phyloP scores from a whole-genome alignment of 2,329 filamentous ascomycete genomes.

The Drechslerella coelobrocha region DNA sequence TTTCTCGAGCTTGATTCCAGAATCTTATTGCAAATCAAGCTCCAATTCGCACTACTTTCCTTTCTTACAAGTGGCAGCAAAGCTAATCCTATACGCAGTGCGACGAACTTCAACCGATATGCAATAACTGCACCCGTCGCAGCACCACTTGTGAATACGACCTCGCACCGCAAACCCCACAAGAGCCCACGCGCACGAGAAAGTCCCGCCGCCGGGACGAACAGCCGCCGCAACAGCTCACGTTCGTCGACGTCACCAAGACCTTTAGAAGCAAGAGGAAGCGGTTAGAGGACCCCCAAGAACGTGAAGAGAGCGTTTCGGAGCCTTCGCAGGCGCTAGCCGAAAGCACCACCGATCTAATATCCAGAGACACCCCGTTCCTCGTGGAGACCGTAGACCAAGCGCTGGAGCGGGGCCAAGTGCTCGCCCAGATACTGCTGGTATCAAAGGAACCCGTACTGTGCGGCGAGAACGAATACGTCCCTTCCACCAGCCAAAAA shows the following conservation, averaged over 20 bases:
- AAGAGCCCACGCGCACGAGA: background rate
- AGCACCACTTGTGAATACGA: conserved; percentile 22
- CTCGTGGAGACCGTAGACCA: conserved; percentile 13
- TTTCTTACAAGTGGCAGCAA: background rate
- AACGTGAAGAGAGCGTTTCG: background rate
- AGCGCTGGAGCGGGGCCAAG: conserved; percentile 18
- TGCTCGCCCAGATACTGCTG: conserved; percentile 22
- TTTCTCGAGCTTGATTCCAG: background rate
- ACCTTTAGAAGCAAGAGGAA: conserved; percentile 15
- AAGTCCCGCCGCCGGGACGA: conserved; percentile 27
- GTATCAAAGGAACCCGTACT: conserved; percentile 19
- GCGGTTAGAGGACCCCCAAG: background rate
- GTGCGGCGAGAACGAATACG: conserved; percentile 26
- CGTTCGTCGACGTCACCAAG: conserved; percentile 25
- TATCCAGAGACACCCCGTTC: background rate
- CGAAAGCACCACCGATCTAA: conserved; percentile 2
- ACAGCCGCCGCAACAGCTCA: conserved; percentile 5
- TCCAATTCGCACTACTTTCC: background rate
- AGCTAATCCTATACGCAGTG: conserved; percentile 14
- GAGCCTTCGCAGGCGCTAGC: background rate
- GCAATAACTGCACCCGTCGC: conserved; percentile 38
- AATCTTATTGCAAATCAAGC: background rate
- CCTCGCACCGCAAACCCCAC: background rate
- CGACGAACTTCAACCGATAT: conserved; percentile 30
- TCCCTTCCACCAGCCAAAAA: background rate